Conservation (phyloP, 2,329 filamentous ascomycete species). For the Rhynchosporium graminicola region DNA sequence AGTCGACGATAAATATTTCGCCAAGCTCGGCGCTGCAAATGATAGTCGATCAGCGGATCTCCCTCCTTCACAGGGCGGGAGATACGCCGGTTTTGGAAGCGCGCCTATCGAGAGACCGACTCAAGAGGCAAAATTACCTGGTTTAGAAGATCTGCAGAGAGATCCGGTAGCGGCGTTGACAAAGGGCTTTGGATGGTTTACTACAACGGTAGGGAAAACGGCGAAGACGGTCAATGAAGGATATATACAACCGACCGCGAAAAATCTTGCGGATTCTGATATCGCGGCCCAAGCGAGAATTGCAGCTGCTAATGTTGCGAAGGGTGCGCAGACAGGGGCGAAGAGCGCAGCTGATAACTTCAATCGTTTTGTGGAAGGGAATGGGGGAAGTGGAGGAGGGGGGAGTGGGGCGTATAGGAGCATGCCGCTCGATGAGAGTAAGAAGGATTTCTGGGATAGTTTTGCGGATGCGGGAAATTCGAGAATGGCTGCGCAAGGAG, state of each 20-base stretch:
- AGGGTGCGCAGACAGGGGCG: slow-evolving; percentile 68
- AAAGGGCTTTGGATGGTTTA: slow-evolving; percentile 94
- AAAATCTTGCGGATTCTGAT: slow-evolving; percentile 64
- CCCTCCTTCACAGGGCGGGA: slow-evolving; percentile 87
- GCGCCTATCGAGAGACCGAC: slow-evolving; percentile 53
- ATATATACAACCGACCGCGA: slow-evolving; percentile 87
- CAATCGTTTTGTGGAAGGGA: slow-evolving; percentile 84
- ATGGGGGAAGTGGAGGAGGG: slow-evolving; percentile 42
- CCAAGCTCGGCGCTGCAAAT: slow-evolving; percentile 80
- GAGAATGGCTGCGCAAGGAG: slow-evolving; percentile 11
- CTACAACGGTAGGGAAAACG: slow-evolving; percentile 82
- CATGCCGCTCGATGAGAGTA: slow-evolving; percentile 58
- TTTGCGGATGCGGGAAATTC: slow-evolving; percentile 60
- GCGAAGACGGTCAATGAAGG: slow-evolving; percentile 89
- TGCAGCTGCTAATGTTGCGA: slow-evolving; percentile 65
- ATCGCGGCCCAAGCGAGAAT: slow-evolving; percentile 67
- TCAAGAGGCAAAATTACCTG: slow-evolving; percentile 55
- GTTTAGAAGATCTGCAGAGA: slow-evolving; percentile 84
- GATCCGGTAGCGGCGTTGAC: slow-evolving; percentile 86
- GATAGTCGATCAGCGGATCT: slow-evolving; percentile 71
- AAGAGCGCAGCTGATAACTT: slow-evolving; percentile 77
- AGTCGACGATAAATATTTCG: slow-evolving; percentile 88
- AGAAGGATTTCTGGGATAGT: slow-evolving; percentile 88
- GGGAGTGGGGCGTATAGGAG: slow-evolving; percentile 38
- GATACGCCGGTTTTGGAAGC: slow-evolving; percentile 89